Base-by-base conservation (phyloP, 164 flowering plant species). In the Kalanchoe fedtschenkoi region DNA sequence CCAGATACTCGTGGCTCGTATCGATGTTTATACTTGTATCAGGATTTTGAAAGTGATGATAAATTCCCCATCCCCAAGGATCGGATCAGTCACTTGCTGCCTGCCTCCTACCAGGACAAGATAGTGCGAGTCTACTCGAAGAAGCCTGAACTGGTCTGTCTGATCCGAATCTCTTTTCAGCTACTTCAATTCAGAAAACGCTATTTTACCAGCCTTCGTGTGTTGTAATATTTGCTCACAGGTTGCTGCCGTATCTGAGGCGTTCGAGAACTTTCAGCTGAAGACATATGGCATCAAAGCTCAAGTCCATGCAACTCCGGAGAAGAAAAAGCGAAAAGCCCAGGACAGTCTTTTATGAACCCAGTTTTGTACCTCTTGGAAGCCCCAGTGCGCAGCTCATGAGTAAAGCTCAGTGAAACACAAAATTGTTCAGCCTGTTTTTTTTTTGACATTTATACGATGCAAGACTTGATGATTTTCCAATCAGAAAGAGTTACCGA, bases 81-180 rank as follows among this genome's bases (percentile, higher is more conserved):
- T 42, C 76, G 78, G 22, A 69, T 80, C 7, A 78, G 84, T 63
- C 84, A 78, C 69, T 71, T 80, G 75, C 71, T 78, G 51, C 84
- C 84, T 3, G 56, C 76, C 11, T 71, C 62, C 34, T 80, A 65
- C 66, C 78, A 78, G 67, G 84, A 80, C 58, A 76, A 57, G 78
- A 78, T 80, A 58, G 84, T 80, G 63, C 68, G 84, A 67, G 84
- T 80, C 29, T 80, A 80, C 64, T 64, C 84, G 57, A 80, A 78
- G 54, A 77, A 74, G 64, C 81, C 76, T 28, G 81, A 78, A 61
- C 69, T 80, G 84, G 84, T 80, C 3, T 21, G 79, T 67, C 26
- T 29, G 42, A 13, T 21, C 60, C 15, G 26, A 58, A 17, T 32
- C 29, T n/a, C 37, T 14, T 58, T 58, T 24, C 24, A 13, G 21